A percentile compares a stretch with the other conserved stretches of the same genome.
Conservation (phyloP, 345 rosid species). For the Murraya koenigii region DNA sequence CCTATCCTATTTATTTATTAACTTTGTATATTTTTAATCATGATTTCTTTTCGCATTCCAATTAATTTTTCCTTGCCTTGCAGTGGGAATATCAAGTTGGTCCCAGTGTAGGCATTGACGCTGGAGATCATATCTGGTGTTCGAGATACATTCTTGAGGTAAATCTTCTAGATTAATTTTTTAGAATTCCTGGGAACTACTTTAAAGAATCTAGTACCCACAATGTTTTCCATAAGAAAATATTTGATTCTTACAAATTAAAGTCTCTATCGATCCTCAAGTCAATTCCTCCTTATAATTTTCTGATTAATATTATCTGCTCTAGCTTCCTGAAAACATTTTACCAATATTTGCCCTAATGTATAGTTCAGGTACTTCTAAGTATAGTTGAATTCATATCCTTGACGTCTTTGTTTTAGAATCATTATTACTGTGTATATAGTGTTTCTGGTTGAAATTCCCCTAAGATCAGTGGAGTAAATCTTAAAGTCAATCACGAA, state of each 20-base stretch:
- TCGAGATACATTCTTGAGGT: constrained; percentile 99
- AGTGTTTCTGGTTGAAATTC: background rate
- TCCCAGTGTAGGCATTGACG: constrained; percentile 96
- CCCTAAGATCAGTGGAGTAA: background rate
- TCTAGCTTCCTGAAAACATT: background rate
- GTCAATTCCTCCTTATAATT: background rate
- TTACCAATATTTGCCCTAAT: background rate
- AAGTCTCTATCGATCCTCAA: background rate
- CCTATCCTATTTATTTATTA: background rate
- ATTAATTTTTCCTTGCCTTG: constrained; percentile 18
- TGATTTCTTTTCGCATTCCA: constrained; percentile 3
- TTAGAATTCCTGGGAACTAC: background rate
- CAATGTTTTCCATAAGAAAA: background rate
- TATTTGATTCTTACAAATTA: background rate
- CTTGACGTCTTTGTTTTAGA: background rate
- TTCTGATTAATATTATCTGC: background rate
- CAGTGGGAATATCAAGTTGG: constrained; percentile 99
- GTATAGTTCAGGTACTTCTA: background rate
- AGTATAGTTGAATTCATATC: background rate
- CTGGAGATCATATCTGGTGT: constrained; percentile 89
- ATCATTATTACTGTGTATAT: background rate
- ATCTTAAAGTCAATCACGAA: background rate
- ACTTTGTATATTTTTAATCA: background rate
- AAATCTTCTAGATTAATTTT: constrained; percentile 6
- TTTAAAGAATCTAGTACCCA: background rate